Evolutionary conservation across 441 rosid genomes (phyloP).

Genomic region (Sinapis alba): DNA sequence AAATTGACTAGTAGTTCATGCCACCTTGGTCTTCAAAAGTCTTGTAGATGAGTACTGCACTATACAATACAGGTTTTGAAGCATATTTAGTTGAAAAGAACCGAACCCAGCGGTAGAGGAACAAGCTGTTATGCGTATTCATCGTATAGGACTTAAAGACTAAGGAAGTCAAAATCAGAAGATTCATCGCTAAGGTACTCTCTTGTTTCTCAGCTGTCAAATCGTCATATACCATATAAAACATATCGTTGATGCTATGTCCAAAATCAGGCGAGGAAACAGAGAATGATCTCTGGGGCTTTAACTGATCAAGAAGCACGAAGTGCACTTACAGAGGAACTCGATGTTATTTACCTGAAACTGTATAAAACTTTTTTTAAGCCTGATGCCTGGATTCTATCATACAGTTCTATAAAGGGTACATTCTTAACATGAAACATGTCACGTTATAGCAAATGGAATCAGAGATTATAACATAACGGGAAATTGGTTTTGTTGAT

Average conservation of each 20-base stretch:
- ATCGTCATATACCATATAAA: not conserved
- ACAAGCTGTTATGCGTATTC: constrained; percentile 99
- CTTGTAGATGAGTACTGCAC: not conserved
- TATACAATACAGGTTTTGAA: constrained; percentile 16
- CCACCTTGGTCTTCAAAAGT: no score
- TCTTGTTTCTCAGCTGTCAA: constrained; percentile 14
- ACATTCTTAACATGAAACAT: not conserved
- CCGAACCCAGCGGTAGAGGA: constrained; percentile 99
- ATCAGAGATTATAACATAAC: constrained; percentile 14
- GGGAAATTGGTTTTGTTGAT: no score
- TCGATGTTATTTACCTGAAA: constrained; percentile 80
- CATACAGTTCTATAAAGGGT: not conserved
- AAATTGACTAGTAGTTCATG: no score
- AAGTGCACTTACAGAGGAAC: constrained; percentile 81
- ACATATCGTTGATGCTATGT: not conserved
- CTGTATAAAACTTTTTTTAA: not conserved
- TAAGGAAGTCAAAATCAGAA: constrained; percentile 72
- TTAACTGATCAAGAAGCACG: constrained; percentile 94
- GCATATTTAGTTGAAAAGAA: no score
- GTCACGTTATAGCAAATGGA: constrained; percentile 6
- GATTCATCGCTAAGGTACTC: constrained; percentile 86
- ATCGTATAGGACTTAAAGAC: constrained; percentile 97
- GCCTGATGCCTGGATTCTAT: constrained; percentile 15
- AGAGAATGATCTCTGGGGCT: constrained; percentile 86
- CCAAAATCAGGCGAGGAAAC: constrained; percentile 82